Percentiles rank a stretch among this genome's conserved stretches.
These are phyloP conservation scores for Phytopythium helicoides DNA, from an alignment of 352 stramenopile genomes.

Conservation along the genomic window DNA sequence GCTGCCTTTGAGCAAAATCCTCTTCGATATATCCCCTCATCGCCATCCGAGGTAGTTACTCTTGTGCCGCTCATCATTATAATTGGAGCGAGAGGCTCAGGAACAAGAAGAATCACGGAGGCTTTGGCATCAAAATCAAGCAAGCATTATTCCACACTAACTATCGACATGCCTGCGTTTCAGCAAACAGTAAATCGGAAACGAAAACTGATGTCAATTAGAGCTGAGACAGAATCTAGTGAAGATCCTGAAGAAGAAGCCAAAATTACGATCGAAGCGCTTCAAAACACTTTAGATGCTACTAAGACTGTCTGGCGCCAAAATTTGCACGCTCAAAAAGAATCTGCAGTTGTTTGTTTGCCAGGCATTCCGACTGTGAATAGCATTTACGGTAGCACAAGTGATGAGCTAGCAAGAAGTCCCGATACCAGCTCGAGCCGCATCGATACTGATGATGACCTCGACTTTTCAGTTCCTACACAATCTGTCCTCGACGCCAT, in stretches of 20 bases:
- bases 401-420: too few relatives aligned
- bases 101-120: conserved; percentile 9
- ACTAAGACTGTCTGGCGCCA: not conserved
- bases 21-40: conserved; percentile 29
- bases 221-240: not conserved
- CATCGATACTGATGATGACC: conserved; percentile 7
- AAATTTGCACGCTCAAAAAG: too few relatives aligned
- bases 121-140: conserved; percentile 7
- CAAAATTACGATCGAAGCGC: conserved; percentile 18
- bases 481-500: conserved; percentile 33
- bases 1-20: conserved; percentile 55
- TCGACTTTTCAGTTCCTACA: conserved; percentile 25
- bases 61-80: conserved; percentile 47
- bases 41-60: conserved; percentile 16
- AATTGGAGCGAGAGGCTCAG: conserved; percentile 44
- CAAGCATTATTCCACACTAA: not conserved
- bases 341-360: too few relatives aligned
- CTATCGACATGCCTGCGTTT: conserved; percentile 15
- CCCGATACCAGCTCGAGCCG: too few relatives aligned
- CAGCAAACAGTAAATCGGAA: not conserved
- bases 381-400: too few relatives aligned
- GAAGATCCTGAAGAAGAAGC: conserved; percentile 8
- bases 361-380: too few relatives aligned
- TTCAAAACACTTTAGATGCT: conserved; percentile 14
- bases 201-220: not conserved